Evolutionary conservation across 768 basidiomycete genomes (phyloP).

Genomic region (Lentinula sp.): DNA sequence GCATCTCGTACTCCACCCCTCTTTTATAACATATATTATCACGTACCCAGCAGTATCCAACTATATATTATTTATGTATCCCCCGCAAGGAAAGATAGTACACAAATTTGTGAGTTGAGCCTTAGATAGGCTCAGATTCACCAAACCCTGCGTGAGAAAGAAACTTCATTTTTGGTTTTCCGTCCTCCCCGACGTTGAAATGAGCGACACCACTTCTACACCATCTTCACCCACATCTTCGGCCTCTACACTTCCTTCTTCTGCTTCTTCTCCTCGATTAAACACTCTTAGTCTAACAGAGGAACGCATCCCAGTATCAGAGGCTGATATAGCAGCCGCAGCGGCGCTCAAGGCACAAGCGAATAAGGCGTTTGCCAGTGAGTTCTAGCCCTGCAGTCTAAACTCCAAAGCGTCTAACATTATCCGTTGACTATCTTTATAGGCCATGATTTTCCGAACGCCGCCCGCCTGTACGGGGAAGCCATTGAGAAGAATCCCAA

Average conservation of each 20-base stretch:
- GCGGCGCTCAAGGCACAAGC: slow-evolving; percentile 74
- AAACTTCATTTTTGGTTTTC: neutral
- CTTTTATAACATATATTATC: neutral
- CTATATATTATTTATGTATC: neutral
- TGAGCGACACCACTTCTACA: slow-evolving; percentile 18
- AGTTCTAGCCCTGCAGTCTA: slow-evolving; percentile 8
- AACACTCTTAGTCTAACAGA: slow-evolving; percentile 38
- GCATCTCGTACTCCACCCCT: neutral
- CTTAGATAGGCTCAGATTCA: too few species aligned
- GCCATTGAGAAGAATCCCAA: slow-evolving; percentile 85
- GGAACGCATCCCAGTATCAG: slow-evolving; percentile 46
- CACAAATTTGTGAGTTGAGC: too few species aligned
- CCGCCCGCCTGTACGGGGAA: slow-evolving; percentile 73
- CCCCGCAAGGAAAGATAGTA: neutral
- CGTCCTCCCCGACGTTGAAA: neutral
- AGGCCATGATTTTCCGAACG: slow-evolving; percentile 72
- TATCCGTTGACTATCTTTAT: neutral
- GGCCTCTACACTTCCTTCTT: slow-evolving; percentile 48
- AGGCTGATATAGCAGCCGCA: slow-evolving; percentile 66
- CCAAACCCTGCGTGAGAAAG: neutral
- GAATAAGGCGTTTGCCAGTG: slow-evolving; percentile 81
- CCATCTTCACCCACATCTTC: slow-evolving; percentile 34
- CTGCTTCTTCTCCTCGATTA: slow-evolving; percentile 54
- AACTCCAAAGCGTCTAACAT: neutral
- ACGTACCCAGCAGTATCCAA: neutral